Percentiles rank a stretch among this genome's conserved stretches.
These are phyloP conservation scores for Luffa aegyptiaca DNA, from an alignment of 306 rosid species.

Conservation along the genomic window DNA sequence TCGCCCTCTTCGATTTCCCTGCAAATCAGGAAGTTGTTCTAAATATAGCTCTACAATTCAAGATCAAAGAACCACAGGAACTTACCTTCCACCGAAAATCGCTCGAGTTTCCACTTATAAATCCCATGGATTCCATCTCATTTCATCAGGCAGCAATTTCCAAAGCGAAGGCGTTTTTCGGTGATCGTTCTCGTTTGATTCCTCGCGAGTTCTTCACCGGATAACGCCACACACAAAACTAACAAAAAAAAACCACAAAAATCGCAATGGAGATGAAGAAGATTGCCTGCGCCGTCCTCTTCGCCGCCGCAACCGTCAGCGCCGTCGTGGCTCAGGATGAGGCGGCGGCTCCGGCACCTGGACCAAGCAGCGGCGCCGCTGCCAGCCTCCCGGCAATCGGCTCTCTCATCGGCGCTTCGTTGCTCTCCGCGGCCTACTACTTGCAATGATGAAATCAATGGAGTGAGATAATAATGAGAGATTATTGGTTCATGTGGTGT, in stretches of 20 bases:
- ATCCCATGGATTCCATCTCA: not conserved
- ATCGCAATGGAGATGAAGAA: slow-evolving; percentile 45
- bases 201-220: not conserved
- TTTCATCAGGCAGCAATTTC: slow-evolving; percentile 10
- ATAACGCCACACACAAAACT: not conserved
- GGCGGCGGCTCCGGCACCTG: slow-evolving; percentile 20
- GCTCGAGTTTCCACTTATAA: slow-evolving; percentile 3
- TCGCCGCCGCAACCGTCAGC: slow-evolving; percentile 27
- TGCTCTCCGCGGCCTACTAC: slow-evolving; percentile 38
- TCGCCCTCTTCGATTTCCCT: not conserved
- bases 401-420: slow-evolving; percentile 30
- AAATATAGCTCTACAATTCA: not conserved
- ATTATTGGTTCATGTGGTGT: not conserved
- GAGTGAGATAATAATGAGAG: not conserved
- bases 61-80: not conserved
- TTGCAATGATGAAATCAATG: slow-evolving; percentile 15
- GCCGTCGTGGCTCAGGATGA: slow-evolving; percentile 26
- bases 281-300: slow-evolving; percentile 27
- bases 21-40: not conserved
- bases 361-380: slow-evolving; percentile 13
- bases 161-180: slow-evolving; percentile 9
- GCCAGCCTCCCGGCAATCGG: slow-evolving; percentile 21
- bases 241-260: not conserved
- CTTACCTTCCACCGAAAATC: not conserved
- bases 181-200: not conserved